Base-by-base conservation (phyloP, 1,139 yeast species). In the Yamadazyma membranifaciens region DNA sequence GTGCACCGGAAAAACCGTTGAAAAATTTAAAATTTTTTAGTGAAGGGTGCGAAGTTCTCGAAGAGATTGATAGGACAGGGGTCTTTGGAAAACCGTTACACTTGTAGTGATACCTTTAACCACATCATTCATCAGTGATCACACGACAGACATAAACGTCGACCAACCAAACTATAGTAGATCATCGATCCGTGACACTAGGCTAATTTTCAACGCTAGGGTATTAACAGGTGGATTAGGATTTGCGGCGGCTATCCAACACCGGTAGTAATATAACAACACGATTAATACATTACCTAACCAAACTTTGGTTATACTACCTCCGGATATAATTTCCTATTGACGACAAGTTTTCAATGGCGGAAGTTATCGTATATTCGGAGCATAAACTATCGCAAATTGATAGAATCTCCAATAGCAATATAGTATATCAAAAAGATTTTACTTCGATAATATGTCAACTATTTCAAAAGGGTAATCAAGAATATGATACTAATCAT, bases 381-480 rank as follows among this genome's bases (percentile, higher is more conserved):
- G 22, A 30, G 4, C 12, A 4, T 15, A 32, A 14, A 9, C 10
- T 36, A 22, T 12, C 34, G 5, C 13, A 28, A 9, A 11, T 36
- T 11, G 32, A 34, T 9, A 11, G 34, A 16, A 20, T 36, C 10
- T 28, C 24, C 9, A 13, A 33, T 24, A 24, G 13, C 10, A 14
- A 6, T 25, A 20, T 37, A 30, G 17, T 9, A 2, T 34, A 37
- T 14, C 20, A 31, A 4, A n/a, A 33, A 10, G 36, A 32, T 10
- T 50, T 50, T 36, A 37, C 38, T 7, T 25, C 16, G 9, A 44
- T 65, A 31, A 38, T 66, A 11, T 44, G 54, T 30, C 45, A 55
- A 39, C 55, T 71, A 31, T 69, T 69, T 48, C 47, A 51, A 35
- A 57, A 62, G 40, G 72, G 71, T n/a, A 64, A 60, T 47, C 49